phyloP scores from a whole-genome alignment of 2,329 filamentous ascomycete species.

The Fusarium mundagurra region DNA sequence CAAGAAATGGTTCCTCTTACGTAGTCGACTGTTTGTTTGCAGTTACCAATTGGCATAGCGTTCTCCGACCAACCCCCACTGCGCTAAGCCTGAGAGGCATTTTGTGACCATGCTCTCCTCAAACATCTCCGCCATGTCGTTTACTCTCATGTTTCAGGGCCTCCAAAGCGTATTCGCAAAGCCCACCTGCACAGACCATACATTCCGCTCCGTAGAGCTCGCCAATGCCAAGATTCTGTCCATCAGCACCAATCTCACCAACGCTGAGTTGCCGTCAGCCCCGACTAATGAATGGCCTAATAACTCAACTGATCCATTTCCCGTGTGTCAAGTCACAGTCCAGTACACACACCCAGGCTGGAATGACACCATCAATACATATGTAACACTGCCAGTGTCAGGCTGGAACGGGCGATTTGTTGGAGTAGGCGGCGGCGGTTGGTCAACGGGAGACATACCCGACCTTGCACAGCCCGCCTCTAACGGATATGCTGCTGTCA shows the following conservation, averaged over 20 bases:
- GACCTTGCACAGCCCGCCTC: neutral
- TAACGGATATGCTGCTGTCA: conserved; percentile 8
- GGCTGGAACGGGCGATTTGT: conserved; percentile 32
- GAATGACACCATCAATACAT: conserved; percentile 22
- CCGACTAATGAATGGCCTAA: conserved; percentile 12
- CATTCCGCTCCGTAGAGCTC: neutral
- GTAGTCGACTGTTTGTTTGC: neutral
- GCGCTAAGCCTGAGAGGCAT: neutral
- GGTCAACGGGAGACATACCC: conserved; percentile 1
- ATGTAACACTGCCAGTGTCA: conserved; percentile 6
- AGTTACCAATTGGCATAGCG: neutral
- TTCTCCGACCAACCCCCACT: neutral
- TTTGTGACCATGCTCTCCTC: neutral
- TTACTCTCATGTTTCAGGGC: neutral
- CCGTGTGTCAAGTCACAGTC: conserved; percentile 11
- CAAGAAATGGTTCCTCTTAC: no score
- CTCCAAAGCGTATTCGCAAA: neutral
- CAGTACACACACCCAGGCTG: conserved; percentile 28
- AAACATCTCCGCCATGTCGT: neutral
- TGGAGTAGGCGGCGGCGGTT: conserved; percentile 26
- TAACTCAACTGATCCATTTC: neutral
- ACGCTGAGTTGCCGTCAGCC: neutral
- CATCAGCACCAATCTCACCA: neutral
- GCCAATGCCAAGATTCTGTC: neutral
- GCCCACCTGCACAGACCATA: neutral